Evolutionary conservation across 2,329 filamentous ascomycete genomes (phyloP).

Genomic region (Pestalotiopsis sp.): DNA sequence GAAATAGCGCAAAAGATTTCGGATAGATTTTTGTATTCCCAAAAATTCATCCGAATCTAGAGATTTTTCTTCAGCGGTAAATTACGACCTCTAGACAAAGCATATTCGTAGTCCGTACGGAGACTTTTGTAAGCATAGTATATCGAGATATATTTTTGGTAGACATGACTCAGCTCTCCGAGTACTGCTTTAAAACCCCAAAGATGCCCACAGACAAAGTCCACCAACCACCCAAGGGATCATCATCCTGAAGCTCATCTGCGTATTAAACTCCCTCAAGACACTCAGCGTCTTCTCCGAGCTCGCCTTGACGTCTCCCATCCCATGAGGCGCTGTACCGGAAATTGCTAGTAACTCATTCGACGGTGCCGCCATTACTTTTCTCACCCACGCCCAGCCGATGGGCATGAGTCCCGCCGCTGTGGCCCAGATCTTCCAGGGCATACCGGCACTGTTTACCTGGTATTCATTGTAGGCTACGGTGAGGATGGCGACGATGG

Average conservation of each 20-base stretch:
- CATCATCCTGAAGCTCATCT: conserved; percentile 15
- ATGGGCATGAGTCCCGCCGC: conserved; percentile 14
- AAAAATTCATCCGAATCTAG: no score
- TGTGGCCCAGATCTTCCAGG: conserved; percentile 15
- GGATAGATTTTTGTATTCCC: no score
- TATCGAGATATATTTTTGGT: no score
- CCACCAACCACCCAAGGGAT: conserved; percentile 12
- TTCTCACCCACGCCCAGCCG: conserved; percentile 13
- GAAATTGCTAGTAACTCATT: conserved; percentile 8
- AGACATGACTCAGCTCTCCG: not conserved
- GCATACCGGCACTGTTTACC: not conserved
- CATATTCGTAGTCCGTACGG: no score
- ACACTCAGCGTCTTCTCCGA: conserved; percentile 13
- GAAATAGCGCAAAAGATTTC: no score
- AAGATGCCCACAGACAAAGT: conserved; percentile 13
- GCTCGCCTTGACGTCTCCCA: not conserved
- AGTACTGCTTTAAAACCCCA: conserved; percentile 4
- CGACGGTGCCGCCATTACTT: conserved; percentile 9
- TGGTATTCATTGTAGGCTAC: conserved; percentile 11
- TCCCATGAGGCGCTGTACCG: not conserved
- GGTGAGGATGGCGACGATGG: conserved; percentile 8
- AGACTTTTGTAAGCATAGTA: no score
- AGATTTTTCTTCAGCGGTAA: no score
- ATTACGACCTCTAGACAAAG: no score
- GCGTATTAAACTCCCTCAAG: conserved; percentile 13